phyloP scores from a whole-genome alignment of 2,329 filamentous ascomycete species.

The Emmonsiellopsis sp. region DNA sequence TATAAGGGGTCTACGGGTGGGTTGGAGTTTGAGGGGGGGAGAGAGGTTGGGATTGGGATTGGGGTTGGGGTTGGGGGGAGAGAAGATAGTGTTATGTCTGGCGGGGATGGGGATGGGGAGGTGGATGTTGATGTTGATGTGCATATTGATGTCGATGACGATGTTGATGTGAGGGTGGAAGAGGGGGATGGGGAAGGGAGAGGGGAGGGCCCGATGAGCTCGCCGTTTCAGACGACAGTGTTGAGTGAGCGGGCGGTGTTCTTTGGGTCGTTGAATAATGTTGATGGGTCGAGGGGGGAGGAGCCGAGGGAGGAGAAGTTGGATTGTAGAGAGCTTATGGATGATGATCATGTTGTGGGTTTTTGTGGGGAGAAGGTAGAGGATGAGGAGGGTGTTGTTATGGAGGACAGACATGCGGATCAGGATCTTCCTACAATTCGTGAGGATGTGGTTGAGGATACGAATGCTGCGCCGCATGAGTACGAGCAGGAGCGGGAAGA shows the following conservation, averaged over 20 bases:
- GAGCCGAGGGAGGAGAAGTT: neutral
- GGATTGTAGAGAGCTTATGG: constrained; percentile 1
- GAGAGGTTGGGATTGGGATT: neutral
- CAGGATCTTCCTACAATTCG: neutral
- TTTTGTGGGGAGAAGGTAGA: neutral
- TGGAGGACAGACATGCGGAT: neutral
- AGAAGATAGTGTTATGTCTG: neutral
- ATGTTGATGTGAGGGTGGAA: too few species aligned
- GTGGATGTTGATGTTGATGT: too few species aligned
- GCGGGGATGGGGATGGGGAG: too few species aligned
- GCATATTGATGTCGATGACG: too few species aligned
- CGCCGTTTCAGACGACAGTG: constrained; percentile 26
- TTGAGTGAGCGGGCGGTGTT: constrained; percentile 7
- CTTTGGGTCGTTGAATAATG: neutral
- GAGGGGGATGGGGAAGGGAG: neutral
- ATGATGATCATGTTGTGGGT: neutral
- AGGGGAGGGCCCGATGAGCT: constrained; percentile 19
- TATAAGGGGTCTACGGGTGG: neutral
- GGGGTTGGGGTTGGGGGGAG: neutral
- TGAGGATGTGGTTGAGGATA: neutral
- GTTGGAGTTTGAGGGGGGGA: neutral
- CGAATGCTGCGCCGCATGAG: neutral
- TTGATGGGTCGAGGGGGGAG: neutral
- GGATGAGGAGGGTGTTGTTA: constrained; percentile 2
- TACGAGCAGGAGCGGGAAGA: too few species aligned